These are phyloP conservation scores for Solanum pennellii DNA, from an alignment of 257 asterid genomes.

Conservation along the genomic window DNA sequence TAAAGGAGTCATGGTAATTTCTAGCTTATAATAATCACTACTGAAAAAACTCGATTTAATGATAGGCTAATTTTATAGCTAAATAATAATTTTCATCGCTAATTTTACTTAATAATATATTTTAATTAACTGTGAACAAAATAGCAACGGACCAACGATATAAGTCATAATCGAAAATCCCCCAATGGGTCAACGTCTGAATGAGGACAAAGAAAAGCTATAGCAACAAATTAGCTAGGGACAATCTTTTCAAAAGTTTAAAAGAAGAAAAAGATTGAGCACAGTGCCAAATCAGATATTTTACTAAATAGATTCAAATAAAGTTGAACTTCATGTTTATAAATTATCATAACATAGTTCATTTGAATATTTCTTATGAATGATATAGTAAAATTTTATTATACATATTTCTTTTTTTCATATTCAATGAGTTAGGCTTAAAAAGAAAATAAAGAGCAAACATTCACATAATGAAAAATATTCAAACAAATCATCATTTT, in stretches of 20 bases:
- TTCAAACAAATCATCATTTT: neutral
- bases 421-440: neutral
- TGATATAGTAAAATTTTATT: neutral
- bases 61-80: no score
- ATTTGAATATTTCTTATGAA: no score
- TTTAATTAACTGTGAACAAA: no score
- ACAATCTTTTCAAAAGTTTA: neutral
- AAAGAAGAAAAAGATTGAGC: neutral
- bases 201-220: neutral
- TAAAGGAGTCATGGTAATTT: neutral
- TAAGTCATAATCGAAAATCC: neutral
- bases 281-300: no score
- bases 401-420: no score
- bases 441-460: neutral
- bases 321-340: neutral
- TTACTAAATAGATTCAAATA: neutral
- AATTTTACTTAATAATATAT: no score
- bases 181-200: neutral
- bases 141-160: neutral
- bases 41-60: no score
- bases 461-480: no score
- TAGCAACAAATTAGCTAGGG: neutral
- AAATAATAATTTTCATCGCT: fast-evolving
- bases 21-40: no score
- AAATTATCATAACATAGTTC: no score